These are phyloP conservation scores for Reticulascus tulasneorum DNA, from an alignment of 2,329 filamentous ascomycete species.

Conservation along the genomic window DNA sequence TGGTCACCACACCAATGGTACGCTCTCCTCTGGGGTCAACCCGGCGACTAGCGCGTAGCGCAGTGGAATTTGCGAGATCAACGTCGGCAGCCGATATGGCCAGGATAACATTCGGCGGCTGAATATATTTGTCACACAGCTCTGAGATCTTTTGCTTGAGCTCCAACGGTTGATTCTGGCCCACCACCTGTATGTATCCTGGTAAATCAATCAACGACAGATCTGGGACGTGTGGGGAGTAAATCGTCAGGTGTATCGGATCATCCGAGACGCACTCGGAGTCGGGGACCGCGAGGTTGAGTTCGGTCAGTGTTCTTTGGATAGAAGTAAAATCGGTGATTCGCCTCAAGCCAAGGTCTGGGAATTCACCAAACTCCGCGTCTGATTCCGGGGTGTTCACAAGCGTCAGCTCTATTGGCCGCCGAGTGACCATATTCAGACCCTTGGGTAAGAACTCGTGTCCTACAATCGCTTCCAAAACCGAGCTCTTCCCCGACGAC, in stretches of 20 bases:
- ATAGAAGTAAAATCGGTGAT: constrained; percentile 90
- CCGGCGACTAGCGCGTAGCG: constrained; percentile 80
- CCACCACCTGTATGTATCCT: constrained; percentile 94
- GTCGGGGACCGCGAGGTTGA: constrained; percentile 89
- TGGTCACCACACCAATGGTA: constrained; percentile 97
- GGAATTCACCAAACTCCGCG: constrained; percentile 93
- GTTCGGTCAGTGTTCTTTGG: constrained; percentile 87
- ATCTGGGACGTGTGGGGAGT: constrained; percentile 92
- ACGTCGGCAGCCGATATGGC: constrained; percentile 98
- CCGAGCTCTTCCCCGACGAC: constrained; percentile 96
- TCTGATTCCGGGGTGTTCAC: constrained; percentile 88
- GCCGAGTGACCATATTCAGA: constrained; percentile 95
- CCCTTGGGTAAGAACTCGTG: constrained; percentile 98
- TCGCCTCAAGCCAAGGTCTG: constrained; percentile 81
- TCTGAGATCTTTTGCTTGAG: constrained; percentile 95
- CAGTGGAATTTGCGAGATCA: constrained; percentile 93
- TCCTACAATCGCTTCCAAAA: constrained; percentile 92
- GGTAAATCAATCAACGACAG: constrained; percentile 93
- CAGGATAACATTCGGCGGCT: constrained; percentile 90
- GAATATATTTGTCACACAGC: constrained; percentile 97
- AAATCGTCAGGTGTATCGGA: constrained; percentile 91
- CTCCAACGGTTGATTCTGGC: constrained; percentile 83
- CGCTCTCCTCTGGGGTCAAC: constrained; percentile 93
- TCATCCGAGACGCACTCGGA: constrained; percentile 93
- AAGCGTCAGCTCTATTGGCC: constrained; percentile 92